phyloP scores from a whole-genome alignment of 306 rosid genomes.

The Vigna angularis region DNA sequence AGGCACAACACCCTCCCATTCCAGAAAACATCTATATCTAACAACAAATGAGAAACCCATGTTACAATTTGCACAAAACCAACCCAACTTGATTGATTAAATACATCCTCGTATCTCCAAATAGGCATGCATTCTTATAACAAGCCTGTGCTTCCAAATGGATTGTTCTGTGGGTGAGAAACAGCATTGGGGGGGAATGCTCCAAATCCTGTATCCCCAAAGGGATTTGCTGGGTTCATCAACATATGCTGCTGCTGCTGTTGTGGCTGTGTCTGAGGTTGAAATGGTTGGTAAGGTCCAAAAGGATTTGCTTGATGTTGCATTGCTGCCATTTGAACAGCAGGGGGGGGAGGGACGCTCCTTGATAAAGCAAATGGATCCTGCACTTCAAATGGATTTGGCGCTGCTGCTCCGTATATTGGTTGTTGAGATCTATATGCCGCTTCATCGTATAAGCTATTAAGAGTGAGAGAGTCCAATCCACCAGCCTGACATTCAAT shows the following conservation, averaged over 20 bases:
- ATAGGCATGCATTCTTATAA: conserved; percentile 52
- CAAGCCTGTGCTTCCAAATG: conserved; percentile 92
- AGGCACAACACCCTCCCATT: conserved; percentile 42
- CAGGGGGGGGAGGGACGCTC: conserved; percentile 63
- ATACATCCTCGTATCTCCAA: conserved; percentile 36
- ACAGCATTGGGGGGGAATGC: conserved; percentile 62
- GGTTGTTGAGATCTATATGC: conserved; percentile 94
- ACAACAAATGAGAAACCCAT: conserved; percentile 51
- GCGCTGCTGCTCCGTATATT: conserved; percentile 86
- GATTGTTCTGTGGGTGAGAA: conserved; percentile 81
- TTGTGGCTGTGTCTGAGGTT: conserved; percentile 45
- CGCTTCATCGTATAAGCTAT: conserved; percentile 87
- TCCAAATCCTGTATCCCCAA: conserved; percentile 85
- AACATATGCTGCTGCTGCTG: conserved; percentile 71
- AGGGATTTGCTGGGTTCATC: conserved; percentile 87
- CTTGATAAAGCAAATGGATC: conserved; percentile 87
- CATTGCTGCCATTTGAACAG: conserved; percentile 80
- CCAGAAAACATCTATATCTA: conserved; percentile 53
- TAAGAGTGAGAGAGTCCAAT: conserved; percentile 88
- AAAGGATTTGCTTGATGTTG: conserved; percentile 86
- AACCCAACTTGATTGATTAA: conserved; percentile 57
- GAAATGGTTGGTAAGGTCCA: conserved; percentile 77
- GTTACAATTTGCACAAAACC: conserved; percentile 56
- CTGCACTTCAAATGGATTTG: conserved; percentile 91
- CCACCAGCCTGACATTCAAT: conserved; percentile 86